Evolutionary conservation across 2,329 filamentous ascomycete genomes (phyloP).

Genomic region (Arthrobotrys sinensis): DNA sequence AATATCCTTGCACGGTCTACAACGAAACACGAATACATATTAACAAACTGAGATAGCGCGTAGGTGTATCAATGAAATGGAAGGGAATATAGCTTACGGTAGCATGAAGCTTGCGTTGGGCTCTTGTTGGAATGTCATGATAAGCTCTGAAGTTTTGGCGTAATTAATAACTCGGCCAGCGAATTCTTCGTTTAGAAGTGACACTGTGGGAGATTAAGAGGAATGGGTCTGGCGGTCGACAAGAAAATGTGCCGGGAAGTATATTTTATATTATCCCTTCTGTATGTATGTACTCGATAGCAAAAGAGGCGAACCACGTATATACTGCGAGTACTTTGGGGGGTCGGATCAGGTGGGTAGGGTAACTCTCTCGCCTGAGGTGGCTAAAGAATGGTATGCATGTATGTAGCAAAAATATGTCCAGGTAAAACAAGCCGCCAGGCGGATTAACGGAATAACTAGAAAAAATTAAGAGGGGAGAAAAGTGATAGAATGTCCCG

Average conservation of each 20-base stretch:
- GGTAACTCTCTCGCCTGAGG: slow-evolving; percentile 13
- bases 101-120: slow-evolving; percentile 48
- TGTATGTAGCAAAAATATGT: slow-evolving; percentile 57
- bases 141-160: background rate
- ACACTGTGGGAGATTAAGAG: slow-evolving; percentile 26
- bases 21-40: background rate
- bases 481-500: slow-evolving; percentile 23
- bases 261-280: slow-evolving; percentile 22
- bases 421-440: slow-evolving; percentile 40
- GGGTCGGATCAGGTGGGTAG: slow-evolving; percentile 45
- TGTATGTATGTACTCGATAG: slow-evolving; percentile 12
- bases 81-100: slow-evolving; percentile 41
- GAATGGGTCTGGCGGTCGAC: slow-evolving; percentile 18
- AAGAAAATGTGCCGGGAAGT: slow-evolving; percentile 21
- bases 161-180: slow-evolving; percentile 40
- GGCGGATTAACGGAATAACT: slow-evolving; percentile 27
- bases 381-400: slow-evolving; percentile 60
- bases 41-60: background rate
- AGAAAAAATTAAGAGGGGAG: slow-evolving; percentile 9
- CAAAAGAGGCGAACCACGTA: slow-evolving; percentile 6
- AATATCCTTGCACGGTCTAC: slow-evolving; percentile 58
- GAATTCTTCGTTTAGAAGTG: slow-evolving; percentile 46
- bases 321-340: slow-evolving; percentile 7
- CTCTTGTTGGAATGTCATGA: slow-evolving; percentile 52
- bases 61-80: background rate